A percentile compares a stretch with the other conserved stretches of the same genome.
These are phyloP conservation scores for Termitomyces eurrhizus DNA, from an alignment of 768 basidiomycete genomes.

Conservation along the genomic window DNA sequence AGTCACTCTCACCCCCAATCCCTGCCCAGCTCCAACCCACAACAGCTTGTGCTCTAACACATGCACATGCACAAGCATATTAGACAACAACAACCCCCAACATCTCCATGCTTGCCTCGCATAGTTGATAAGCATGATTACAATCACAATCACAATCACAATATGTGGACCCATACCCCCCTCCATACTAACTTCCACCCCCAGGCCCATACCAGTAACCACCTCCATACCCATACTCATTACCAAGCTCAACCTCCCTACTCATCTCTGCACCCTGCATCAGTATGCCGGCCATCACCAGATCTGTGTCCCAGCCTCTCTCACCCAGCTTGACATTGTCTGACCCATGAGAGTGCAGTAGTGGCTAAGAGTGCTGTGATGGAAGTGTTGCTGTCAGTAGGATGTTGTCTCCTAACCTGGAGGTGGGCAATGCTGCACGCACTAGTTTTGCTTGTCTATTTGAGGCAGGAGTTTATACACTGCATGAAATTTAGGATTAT, in stretches of 20 bases:
- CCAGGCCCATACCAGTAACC: too few species aligned
- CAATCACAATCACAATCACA: too few species aligned
- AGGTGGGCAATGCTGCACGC: conserved; percentile 20
- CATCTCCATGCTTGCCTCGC: background rate
- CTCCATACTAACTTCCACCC: background rate
- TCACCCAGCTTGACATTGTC: background rate
- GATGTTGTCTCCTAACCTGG: conserved; percentile 27
- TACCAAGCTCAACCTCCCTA: background rate
- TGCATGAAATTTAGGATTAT: too few species aligned
- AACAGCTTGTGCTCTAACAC: too few species aligned
- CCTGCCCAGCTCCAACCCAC: too few species aligned
- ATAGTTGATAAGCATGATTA: too few species aligned
- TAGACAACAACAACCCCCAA: background rate
- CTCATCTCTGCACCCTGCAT: conserved; percentile 10
- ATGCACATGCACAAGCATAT: too few species aligned
- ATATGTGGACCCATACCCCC: background rate
- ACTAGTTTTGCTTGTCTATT: conserved; percentile 53
- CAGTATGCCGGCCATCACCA: conserved; percentile 7
- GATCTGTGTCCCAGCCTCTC: conserved; percentile 11
- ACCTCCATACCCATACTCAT: too few species aligned
- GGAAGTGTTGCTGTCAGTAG: conserved; percentile 34
- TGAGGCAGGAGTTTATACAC: too few species aligned
- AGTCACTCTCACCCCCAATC: too few species aligned
- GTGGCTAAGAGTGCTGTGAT: too few species aligned
- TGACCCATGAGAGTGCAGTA: background rate